Base-by-base conservation (phyloP, 768 basidiomycete genomes). In the Macrolepiota fuliginosa region DNA sequence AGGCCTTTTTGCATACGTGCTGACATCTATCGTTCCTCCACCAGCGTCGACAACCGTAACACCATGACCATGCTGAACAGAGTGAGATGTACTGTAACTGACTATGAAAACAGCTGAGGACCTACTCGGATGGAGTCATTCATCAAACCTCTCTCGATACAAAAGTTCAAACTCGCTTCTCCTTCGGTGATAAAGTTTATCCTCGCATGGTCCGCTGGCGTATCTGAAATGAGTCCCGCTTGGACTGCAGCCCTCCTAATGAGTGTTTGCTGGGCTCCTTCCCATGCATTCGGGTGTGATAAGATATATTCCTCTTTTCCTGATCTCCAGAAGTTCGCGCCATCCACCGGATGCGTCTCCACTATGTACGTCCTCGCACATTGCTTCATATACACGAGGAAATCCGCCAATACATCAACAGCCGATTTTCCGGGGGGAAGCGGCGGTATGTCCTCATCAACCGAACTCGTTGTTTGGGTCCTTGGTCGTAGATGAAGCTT, bases 21-120 rank as follows among this genome's bases (percentile, higher is more conserved):
- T 85, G 52, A 87, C 73, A 63, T 87, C 86, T 22, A 87, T 72
- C 0, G 84, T 87, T 36, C 84, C 86, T 58, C 84, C 84, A 4
- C 86, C 85, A 1, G 84, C 83, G 63, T 87, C 85, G n/a, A 86
- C 79, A 29, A 87, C 72, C 53, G 85, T 73, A 3, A 85, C 71
- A 2, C 80, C 81, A 50, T 81, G 66, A 19, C 79, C 78, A 6
- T 67, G 69, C 81, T 84, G 53, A 3, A 62, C 7, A 56, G 12
- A 54, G 17, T 15, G 15, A 3, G 54, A 11, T 3, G 35, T 51
- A 29, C 22, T 24, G 12, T 10, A 19, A 42, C 11, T 17, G 4
- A 19, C 12, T 3, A 10, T 9, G 36, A 32, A 17, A n/a, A 22
- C 1, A 1, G 35, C 17, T 19, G 5, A 15, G 11, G 4, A 39